Evolutionary conservation across 208 protist genomes (phyloP), one percentile per base, ranked within the genome.

Genomic region (Crithidia acanthocephali): DNA sequence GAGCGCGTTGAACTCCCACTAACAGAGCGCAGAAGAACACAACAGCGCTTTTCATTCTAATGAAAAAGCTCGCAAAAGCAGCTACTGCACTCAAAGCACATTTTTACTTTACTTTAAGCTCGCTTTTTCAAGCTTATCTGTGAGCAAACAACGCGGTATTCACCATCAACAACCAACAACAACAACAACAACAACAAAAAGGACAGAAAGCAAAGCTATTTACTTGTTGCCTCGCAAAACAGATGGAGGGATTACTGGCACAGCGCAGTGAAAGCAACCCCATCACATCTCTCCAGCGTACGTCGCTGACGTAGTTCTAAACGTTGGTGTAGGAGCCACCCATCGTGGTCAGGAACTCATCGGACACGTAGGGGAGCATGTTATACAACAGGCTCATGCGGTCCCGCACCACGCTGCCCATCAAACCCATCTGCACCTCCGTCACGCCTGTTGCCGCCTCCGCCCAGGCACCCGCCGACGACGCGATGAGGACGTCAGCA

Each of bases 311-410:
- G n/a, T n/a, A 13, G 9, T 15, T n/a, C 27, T 35, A 25, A 18
- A 33, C n/a, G 44, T 27, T 25, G 0, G 56, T 27, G 58, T 65
- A 69, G 33, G 73, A 74, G 10, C 42, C 27, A 13, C 72, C 70
- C 83, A 88, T 88, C 28, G 68, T 52, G 0, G 42, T 57, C n/a
- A 88, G 52, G 51, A 88, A 87, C 27, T 82, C 70, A 47, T 84
- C 80, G 16, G 80, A 84, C 11, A 90, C 67, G 65, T 88, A 84
- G 13, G 83, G 87, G 50, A 96, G 73, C 45, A 92, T 73, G 56
- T 82, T 90, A 77, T 90, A 92, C 32, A 96, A 74, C 37, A 89
- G 63, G 28, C 70, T 74, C 63, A 85, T 53, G 10, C 61, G 75
- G 20, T 88, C 79, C 16, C 68, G 73, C 51, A 89, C 61, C 0